Evolutionary conservation across 2,329 filamentous ascomycete genomes (phyloP).

Genomic region (Colletotrichum costaricense): DNA sequence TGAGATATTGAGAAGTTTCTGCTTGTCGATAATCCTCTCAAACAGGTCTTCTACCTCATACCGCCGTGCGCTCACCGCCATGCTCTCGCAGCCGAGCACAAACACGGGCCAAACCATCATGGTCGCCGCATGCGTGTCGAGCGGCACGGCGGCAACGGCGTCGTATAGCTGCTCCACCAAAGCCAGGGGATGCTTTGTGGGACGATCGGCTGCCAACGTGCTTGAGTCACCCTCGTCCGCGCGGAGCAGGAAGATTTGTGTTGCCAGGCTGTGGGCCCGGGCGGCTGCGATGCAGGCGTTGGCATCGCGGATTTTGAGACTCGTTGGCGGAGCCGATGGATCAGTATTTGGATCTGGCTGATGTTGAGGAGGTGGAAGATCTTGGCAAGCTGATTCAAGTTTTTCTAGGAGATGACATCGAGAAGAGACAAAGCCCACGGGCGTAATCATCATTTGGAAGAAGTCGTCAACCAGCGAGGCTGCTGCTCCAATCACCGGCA

Average conservation of each 20-base stretch:
- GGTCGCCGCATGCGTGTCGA: constrained; percentile 15
- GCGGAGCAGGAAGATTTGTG: constrained; percentile 26
- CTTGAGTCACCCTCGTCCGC: not conserved
- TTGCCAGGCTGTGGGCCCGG: constrained; percentile 7
- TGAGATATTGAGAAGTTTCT: constrained; percentile 12
- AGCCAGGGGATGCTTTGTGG: not conserved
- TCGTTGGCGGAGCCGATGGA: not conserved
- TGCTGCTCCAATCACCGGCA: constrained; percentile 11
- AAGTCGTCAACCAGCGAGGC: constrained; percentile 14
- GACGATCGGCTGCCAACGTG: not conserved
- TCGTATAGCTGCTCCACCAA: not conserved
- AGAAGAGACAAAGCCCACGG: not conserved
- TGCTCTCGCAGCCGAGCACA: constrained; percentile 23
- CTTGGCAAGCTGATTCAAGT: not conserved
- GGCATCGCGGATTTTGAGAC: not conserved
- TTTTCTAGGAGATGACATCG: constrained; percentile 2
- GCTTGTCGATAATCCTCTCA: constrained; percentile 22
- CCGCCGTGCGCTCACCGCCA: not conserved
- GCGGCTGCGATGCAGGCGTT: constrained; percentile 30
- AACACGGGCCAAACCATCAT: constrained; percentile 33
- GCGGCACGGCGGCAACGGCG: constrained; percentile 6
- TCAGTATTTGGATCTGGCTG: not conserved
- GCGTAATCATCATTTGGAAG: not conserved
- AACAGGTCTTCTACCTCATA: not conserved
- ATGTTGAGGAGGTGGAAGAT: not conserved